A percentile compares a stretch with the other conserved stretches of the same genome.
Conservation (phyloP, 2,329 filamentous ascomycete genomes). For the Trematosphaeria pertusa region DNA sequence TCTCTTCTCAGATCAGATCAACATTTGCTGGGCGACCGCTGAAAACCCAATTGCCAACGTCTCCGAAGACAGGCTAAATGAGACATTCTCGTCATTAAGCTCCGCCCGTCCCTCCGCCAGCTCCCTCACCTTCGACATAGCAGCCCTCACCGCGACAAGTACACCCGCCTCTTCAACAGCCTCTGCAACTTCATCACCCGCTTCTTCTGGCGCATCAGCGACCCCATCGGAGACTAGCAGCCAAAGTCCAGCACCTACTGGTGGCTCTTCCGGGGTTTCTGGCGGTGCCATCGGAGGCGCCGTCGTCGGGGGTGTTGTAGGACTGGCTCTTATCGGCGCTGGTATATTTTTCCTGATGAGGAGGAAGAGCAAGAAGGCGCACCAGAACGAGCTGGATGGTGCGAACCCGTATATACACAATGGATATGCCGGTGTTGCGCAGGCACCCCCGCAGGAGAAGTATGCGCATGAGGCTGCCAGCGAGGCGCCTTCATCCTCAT, state of each 20-base stretch:
- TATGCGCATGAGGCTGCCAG: constrained; percentile 18
- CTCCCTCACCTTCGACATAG: constrained; percentile 17
- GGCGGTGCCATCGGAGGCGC: constrained; percentile 22
- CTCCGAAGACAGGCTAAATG: constrained; percentile 18
- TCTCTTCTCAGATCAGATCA: constrained; percentile 29
- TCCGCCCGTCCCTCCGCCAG: constrained; percentile 21
- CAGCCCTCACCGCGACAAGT: constrained; percentile 7
- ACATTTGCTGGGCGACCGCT: constrained; percentile 32
- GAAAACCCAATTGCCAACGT: constrained; percentile 21
- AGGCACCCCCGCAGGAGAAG: constrained; percentile 4
- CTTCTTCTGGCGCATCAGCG: neutral
- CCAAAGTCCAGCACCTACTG: neutral
- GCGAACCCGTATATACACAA: constrained; percentile 10
- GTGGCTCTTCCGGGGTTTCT: constrained; percentile 10
- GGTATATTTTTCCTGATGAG: constrained; percentile 16
- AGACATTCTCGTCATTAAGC: constrained; percentile 25
- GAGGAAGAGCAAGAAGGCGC: constrained; percentile 4
- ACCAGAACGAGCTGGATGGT: constrained; percentile 1
- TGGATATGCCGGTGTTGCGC: constrained; percentile 4
- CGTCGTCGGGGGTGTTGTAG: constrained; percentile 17
- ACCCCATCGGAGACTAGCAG: neutral
- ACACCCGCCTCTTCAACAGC: neutral
- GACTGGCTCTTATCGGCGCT: constrained; percentile 13
- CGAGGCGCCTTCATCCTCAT: no score
- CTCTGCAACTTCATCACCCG: neutral